Conservation (phyloP, 345 rosid genomes). For the Cardamine chenopodiifolia region DNA sequence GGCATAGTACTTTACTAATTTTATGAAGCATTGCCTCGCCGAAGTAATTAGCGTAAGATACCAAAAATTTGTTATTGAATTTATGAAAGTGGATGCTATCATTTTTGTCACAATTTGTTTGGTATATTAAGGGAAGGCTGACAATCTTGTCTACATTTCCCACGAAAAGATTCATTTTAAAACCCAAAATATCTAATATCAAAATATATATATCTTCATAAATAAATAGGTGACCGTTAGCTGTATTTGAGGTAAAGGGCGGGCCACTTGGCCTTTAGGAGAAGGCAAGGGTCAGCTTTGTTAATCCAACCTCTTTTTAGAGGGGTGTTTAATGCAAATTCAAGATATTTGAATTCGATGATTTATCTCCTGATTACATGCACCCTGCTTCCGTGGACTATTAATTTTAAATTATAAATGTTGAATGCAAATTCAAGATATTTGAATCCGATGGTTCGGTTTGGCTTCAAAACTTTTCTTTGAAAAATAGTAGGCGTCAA, state of each 20-base stretch:
- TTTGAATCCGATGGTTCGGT: background rate
- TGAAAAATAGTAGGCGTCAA: background rate
- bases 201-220: background rate
- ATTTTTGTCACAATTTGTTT: conserved; percentile 25
- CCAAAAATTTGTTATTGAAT: background rate
- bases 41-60: background rate
- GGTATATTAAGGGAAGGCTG: conserved; percentile 16
- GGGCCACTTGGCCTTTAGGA: conserved; percentile 40
- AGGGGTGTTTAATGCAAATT: conserved; percentile 22
- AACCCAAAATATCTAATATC: background rate
- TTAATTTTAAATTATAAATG: background rate
- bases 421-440: background rate
- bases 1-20: background rate
- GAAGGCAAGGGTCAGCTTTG: conserved; percentile 26
- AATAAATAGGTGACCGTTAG: conserved; percentile 12
- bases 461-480: background rate
- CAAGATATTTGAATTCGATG: conserved; percentile 2
- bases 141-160: conserved; percentile 9
- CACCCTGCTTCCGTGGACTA: background rate
- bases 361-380: conserved; percentile 16
- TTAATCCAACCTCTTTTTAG: conserved; percentile 5
- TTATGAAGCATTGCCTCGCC: background rate
- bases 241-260: conserved; percentile 15
- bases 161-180: conserved; percentile 1
- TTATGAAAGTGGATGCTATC: conserved; percentile 7